Conservation (phyloP, 352 stramenopile species). For the Phytophthora litchii region DNA sequence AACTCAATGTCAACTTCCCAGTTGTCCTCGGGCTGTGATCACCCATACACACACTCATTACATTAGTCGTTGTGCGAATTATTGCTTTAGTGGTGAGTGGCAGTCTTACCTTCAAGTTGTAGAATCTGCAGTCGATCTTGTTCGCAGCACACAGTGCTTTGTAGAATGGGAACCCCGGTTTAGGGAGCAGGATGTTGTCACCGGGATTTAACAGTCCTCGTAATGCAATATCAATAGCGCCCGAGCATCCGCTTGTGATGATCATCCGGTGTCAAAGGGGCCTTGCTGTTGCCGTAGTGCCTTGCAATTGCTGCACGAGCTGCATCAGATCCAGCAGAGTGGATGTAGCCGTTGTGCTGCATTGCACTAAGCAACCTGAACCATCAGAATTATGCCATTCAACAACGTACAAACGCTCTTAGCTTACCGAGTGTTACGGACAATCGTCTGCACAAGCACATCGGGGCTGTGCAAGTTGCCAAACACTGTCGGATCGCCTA, state of each 20-base stretch:
- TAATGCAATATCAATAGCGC: slow-evolving; percentile 93
- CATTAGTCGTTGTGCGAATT: too few relatives aligned
- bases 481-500: slow-evolving; percentile 93
- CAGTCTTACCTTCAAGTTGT: slow-evolving; percentile 72
- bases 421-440: slow-evolving; percentile 64
- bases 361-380: slow-evolving; percentile 52
- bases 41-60: neutral
- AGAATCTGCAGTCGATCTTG: slow-evolving; percentile 92
- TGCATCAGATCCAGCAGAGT: slow-evolving; percentile 87
- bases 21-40: slow-evolving; percentile 69
- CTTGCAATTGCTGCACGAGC: slow-evolving; percentile 91
- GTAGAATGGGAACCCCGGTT: slow-evolving; percentile 96
- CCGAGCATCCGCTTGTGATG: slow-evolving; percentile 93
- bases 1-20: slow-evolving; percentile 95
- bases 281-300: slow-evolving; percentile 63
- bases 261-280: slow-evolving; percentile 87
- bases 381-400: neutral
- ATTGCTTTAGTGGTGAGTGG: neutral
- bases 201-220: slow-evolving; percentile 90
- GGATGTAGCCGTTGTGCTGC: slow-evolving; percentile 93
- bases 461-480: slow-evolving; percentile 92
- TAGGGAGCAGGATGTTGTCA: slow-evolving; percentile 93
- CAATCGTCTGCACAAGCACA: slow-evolving; percentile 81
- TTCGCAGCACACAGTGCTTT: slow-evolving; percentile 93
- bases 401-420: neutral